phyloP scores from a whole-genome alignment of 768 basidiomycete species.

The Roridomyces roridus region DNA sequence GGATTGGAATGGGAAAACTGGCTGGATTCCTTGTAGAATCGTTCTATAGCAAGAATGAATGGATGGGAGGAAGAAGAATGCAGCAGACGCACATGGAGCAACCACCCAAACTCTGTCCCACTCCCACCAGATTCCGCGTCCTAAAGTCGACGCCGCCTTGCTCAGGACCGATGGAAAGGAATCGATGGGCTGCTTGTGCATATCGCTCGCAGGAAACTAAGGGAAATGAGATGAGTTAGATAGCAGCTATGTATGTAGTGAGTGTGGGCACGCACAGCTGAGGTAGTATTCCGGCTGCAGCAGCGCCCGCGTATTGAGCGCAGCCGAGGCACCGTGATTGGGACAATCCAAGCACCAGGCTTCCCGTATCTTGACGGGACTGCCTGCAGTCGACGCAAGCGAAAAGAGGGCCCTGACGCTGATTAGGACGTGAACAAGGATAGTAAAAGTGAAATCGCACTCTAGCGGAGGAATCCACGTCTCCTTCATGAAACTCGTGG shows the following conservation, averaged over 20 bases:
- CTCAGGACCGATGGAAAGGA: slow-evolving; percentile 50
- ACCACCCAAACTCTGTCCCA: slow-evolving; percentile 74
- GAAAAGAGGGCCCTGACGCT: slow-evolving; percentile 56
- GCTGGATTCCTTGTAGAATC: slow-evolving; percentile 56
- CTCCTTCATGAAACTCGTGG: no score
- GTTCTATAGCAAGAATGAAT: slow-evolving; percentile 43
- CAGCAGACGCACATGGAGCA: slow-evolving; percentile 59
- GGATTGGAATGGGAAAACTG: slow-evolving; percentile 50
- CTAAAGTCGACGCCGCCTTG: slow-evolving; percentile 55
- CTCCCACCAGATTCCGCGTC: slow-evolving; percentile 58
- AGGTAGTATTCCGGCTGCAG: slow-evolving; percentile 48
- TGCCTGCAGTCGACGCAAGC: slow-evolving; percentile 27
- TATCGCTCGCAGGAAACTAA: slow-evolving; percentile 72
- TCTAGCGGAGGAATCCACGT: no score
- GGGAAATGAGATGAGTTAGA: neutral
- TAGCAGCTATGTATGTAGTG: no score
- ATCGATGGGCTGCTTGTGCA: slow-evolving; percentile 61
- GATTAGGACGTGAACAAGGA: no score
- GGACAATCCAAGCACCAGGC: slow-evolving; percentile 78
- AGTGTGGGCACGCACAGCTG: slow-evolving; percentile 57
- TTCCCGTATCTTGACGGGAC: slow-evolving; percentile 49
- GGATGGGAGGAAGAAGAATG: neutral
- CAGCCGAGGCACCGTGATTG: slow-evolving; percentile 70
- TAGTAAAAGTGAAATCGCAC: no score
- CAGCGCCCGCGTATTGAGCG: slow-evolving; percentile 56